Evolutionary conservation across 2,329 filamentous ascomycete species (phyloP), one percentile per base, ranked within the genome.

Genomic region (Aspergillus terreus): DNA sequence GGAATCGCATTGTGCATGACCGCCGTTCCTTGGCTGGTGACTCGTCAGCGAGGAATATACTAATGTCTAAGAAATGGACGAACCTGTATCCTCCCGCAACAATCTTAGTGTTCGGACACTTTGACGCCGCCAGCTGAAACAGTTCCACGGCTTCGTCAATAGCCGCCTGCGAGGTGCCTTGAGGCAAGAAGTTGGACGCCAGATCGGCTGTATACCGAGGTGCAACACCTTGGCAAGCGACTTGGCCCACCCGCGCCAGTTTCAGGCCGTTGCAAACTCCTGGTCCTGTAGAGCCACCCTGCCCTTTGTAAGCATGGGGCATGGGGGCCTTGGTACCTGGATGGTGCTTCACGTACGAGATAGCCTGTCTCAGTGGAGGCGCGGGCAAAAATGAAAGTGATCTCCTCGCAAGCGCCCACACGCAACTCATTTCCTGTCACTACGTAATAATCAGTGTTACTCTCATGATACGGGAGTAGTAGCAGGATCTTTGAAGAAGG

Each of bases 1-100:
- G 63, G 59, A 49, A 78, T 64, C 5, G 73, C 59, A 33, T 67
- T 65, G 27, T 71, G 66, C 40, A 75, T 69, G 49, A 79, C 70
- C 1, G 76, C 76, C 4, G 74, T 70, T 47, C 76, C 76, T 59
- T 78, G 63, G 46, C 63, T 61, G 27, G 15, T 21, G 5, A 10
- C 4, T 2, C n/a, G 12, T 53, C 12, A 50, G 47, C 25, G 2
- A n/a, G 23, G 10, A 12, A 10, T 9, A 3, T 10, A 25, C 6
- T 2, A 6, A 4, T 9, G 4, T 6, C 2, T 3, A 1, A 4
- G 2, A 17, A 4, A 21, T 21, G 15, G 6, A 4, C 25, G 2
- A 15, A 47, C 55, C 55, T 57, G 44, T 56, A 54, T 15, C 56
- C 51, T 4, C 56, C 56, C 17, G 53, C 53, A 7, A 56, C 44